Evolutionary conservation across 2,329 filamentous ascomycete species (phyloP), one percentile per base, ranked within the genome.

Genomic region (Fusarium oligoseptatum): DNA sequence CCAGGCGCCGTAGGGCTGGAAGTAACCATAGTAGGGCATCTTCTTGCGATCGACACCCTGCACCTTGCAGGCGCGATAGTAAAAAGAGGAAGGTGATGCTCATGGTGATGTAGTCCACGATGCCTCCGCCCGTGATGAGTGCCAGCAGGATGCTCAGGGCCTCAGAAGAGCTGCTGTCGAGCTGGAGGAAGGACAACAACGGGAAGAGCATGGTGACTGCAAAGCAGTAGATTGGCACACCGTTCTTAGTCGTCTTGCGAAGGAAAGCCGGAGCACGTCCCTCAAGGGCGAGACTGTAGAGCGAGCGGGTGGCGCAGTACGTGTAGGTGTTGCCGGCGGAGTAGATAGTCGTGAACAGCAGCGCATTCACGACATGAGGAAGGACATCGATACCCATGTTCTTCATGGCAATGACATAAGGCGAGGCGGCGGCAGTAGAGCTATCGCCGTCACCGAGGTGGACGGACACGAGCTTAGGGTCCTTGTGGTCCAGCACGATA

Each of bases 211-310:
- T 85, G n/a, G 85, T 84, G 6, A 88, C 70, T 14, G 48, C 68
- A 75, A 89, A 88, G 73, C 85, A 87, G 74, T 83, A 89, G 69
- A 90, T 83, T 0, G 88, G 88, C 0, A 89, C 87, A 76, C 90
- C 90, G 12, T 85, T 85, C 74, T 84, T 85, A 1, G 87, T 90
- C 77, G 86, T 88, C 76, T 87, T 85, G 20, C 84, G 82, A n/a
- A 92, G 83, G 75, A 91, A 75, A 43, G 74, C 81, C 64, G 79
- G 89, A 0, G 88, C 88, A 73, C 88, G 86, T 7, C 87, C 86
- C 65, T 90, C 88, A 24, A 88, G 82, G 0, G 87, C 88, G 10
- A 91, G 84, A 27, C 88, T 88, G 71, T 89, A 90, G 10, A 91
- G 81, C 63, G 87, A 87, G 52, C 89, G 86, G 56, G 87, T 90